These are phyloP conservation scores for Aspergillus jensenii DNA, from an alignment of 2,329 filamentous ascomycete species.

Conservation along the genomic window DNA sequence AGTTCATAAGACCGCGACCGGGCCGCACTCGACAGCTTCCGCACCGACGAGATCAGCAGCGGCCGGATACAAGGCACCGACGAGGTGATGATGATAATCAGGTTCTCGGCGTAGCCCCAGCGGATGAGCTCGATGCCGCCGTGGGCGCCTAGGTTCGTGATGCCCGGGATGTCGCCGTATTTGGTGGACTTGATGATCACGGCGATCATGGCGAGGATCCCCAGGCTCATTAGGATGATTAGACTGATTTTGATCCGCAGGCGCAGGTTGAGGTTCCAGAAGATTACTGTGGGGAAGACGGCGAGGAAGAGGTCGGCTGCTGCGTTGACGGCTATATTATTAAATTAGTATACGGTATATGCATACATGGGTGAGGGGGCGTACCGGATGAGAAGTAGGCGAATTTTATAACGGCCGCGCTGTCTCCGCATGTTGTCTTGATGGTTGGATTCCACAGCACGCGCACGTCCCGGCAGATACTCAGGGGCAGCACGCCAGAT, in stretches of 20 bases:
- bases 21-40: conserved; percentile 28
- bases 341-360: no score
- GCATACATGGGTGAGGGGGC: no score
- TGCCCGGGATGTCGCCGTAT: conserved; percentile 23
- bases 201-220: conserved; percentile 32
- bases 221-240: conserved; percentile 27
- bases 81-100: conserved; percentile 32
- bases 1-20: conserved; percentile 30
- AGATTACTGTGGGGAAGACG: conserved; percentile 28
- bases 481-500: conserved; percentile 28
- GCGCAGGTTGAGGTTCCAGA: conserved; percentile 32
- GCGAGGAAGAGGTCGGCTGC: conserved; percentile 30
- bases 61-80: conserved; percentile 32
- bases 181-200: conserved; percentile 34
- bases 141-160: conserved; percentile 26
- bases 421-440: conserved; percentile 26
- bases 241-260: conserved; percentile 28
- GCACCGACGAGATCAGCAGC: conserved; percentile 30
- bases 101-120: conserved; percentile 31
- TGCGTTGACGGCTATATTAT: conserved; percentile 25
- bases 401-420: conserved; percentile 23
- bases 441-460: conserved; percentile 25
- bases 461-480: conserved; percentile 25
- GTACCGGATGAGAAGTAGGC: conserved; percentile 31
- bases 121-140: conserved; percentile 28